Conservation (phyloP, 192 early-diverging fungal genomes). For the Backusella macrospora region DNA sequence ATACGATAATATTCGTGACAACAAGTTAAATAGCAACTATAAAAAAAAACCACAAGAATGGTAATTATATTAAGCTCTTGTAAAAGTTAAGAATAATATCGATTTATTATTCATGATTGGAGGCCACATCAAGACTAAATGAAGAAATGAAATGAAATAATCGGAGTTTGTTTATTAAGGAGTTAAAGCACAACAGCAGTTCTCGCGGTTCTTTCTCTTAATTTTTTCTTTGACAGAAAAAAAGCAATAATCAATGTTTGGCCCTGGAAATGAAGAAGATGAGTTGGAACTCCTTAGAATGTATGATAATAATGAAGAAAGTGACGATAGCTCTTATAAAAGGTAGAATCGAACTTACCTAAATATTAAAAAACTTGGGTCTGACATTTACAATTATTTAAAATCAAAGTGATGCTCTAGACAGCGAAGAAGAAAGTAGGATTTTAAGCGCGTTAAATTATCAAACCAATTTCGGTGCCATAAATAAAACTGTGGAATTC, state of each 20-base stretch:
- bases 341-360: neutral
- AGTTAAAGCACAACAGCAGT: too few relatives aligned
- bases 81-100: too few relatives aligned
- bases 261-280: neutral
- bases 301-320: neutral
- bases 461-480: neutral
- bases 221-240: neutral
- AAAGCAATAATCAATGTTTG: neutral
- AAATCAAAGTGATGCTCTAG: neutral
- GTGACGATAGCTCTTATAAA: neutral
- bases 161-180: too few relatives aligned
- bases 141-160: too few relatives aligned
- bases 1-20: too few relatives aligned
- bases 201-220: neutral
- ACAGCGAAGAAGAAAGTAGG: neutral
- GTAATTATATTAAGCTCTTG: too few relatives aligned
- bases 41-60: too few relatives aligned
- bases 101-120: too few relatives aligned
- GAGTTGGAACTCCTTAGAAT: neutral
- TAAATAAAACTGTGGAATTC: neutral
- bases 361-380: too few relatives aligned
- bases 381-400: neutral
- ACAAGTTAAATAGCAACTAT: too few relatives aligned
- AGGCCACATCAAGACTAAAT: too few relatives aligned
- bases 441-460: constrained; percentile 14